Conservation (phyloP, 176 grass and related monocot species). For the Eleusine indica region DNA sequence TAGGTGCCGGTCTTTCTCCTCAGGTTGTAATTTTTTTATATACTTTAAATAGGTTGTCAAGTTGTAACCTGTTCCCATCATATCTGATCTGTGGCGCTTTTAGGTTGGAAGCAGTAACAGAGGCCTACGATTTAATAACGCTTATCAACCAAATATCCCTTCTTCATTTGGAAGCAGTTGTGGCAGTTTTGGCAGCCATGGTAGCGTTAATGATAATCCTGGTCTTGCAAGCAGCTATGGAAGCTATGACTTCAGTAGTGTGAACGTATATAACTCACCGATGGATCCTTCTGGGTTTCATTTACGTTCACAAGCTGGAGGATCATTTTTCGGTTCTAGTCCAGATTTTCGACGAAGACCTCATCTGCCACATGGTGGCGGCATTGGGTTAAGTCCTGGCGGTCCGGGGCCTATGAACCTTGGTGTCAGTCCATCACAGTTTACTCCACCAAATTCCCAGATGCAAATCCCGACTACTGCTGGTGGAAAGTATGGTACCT, state of each 20-base stretch:
- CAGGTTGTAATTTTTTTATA: conserved; percentile 61
- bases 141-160: conserved; percentile 63
- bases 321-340: conserved; percentile 81
- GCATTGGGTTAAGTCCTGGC: conserved; percentile 81
- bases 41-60: conserved; percentile 29
- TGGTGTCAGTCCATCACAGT: conserved; percentile 91
- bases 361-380: conserved; percentile 67
- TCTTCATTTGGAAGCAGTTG: conserved; percentile 90
- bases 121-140: conserved; percentile 57
- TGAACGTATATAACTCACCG: conserved; percentile 71
- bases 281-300: conserved; percentile 76
- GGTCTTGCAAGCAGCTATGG: conserved; percentile 79
- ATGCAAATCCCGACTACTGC: conserved; percentile 57
- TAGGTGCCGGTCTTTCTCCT: conserved; percentile 94
- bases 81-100: conserved; percentile 38
- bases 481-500: conserved; percentile 65
- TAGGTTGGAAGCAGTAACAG: conserved; percentile 80
- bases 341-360: conserved; percentile 77
- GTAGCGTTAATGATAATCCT: conserved; percentile 80
- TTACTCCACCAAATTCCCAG: conserved; percentile 85
- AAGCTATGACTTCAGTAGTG: conserved; percentile 73
- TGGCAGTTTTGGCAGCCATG: conserved; percentile 75
- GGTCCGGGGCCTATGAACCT: conserved; percentile 79
- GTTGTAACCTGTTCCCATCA: conserved; percentile 29
- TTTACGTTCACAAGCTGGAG: conserved; percentile 75